Evolutionary conservation across 768 basidiomycete species (phyloP).

Genomic region (Boletus huronensis): DNA sequence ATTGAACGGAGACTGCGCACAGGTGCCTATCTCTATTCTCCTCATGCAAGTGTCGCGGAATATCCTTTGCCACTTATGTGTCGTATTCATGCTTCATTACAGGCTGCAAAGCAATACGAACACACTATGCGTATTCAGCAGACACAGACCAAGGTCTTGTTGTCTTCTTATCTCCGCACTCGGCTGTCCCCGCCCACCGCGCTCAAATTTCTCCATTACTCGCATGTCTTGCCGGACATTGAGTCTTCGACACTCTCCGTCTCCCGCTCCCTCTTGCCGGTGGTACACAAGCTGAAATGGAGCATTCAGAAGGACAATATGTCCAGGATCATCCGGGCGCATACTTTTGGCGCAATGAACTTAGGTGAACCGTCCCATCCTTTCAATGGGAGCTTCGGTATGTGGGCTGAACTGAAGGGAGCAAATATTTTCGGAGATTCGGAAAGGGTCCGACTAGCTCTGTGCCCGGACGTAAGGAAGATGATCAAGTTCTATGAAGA

Average conservation of each 20-base stretch:
- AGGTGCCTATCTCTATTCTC: conserved; percentile 63
- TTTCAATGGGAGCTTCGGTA: conserved; percentile 38
- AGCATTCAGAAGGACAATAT: conserved; percentile 60
- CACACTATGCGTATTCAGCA: conserved; percentile 51
- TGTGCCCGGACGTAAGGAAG: conserved; percentile 62
- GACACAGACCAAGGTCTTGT: conserved; percentile 46
- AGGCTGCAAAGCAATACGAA: conserved; percentile 72
- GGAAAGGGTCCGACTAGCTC: conserved; percentile 63
- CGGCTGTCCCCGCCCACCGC: conserved; percentile 38
- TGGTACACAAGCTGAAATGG: conserved; percentile 69
- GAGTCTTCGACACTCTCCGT: conserved; percentile 55
- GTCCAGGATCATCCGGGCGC: conserved; percentile 52
- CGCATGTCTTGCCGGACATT: conserved; percentile 59
- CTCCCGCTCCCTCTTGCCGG: conserved; percentile 59
- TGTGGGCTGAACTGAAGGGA: conserved; percentile 58
- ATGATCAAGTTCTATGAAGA: conserved; percentile 59
- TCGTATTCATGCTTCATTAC: conserved; percentile 11
- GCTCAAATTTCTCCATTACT: conserved; percentile 45
- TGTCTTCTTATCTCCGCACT: conserved; percentile 53
- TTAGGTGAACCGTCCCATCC: conserved; percentile 14
- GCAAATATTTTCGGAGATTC: conserved; percentile 50
- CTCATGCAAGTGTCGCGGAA: conserved; percentile 39
- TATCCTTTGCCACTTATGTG: neutral
- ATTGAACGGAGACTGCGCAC: conserved; percentile 65
- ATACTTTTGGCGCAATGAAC: conserved; percentile 31